Base-by-base conservation (phyloP, 352 stramenopile species). In the Phytopythium oedochilum region DNA sequence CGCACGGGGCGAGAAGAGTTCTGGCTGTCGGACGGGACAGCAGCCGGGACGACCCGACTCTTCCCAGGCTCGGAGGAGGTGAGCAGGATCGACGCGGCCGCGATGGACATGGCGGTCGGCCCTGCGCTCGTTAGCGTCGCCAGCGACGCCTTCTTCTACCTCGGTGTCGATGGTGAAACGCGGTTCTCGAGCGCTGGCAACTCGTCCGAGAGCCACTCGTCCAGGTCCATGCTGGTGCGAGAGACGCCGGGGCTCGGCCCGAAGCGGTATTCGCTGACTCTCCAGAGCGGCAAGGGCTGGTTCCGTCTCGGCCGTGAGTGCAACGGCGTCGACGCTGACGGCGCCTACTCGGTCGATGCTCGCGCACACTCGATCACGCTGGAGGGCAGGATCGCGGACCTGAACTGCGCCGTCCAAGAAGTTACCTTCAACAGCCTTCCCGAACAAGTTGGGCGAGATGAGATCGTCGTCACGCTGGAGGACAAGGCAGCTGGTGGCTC, bases 1-100 rank as follows among this genome's bases (percentile, higher is more conserved):
- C 61, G 58, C 23, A 63, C 78, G 40, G 43, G 44, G 9, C 53
- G 57, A 23, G 63, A 59, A 15, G 66, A 80, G 34, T 74, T 94
- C 35, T 94, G 82, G 82, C 34, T 59, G 20, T 82, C 71, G 15
- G 76, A 91, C 50, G 78, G 78, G 15, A 88, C 66, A 0, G 28
- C 23, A 2, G 22, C 29, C 18, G 73, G 64, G 5, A 90, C 77
- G 23, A 64, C 36, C 5, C 63, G 64, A 28, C 26, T 79, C 39
- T 79, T 70, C 35, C 35, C 62, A 2, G 46, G 61, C 0, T 84
- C 76, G 1, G 46, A 55, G 8, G 73, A 85, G 44, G 42, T 22
- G 42, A 48, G 22, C 42, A 32, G 14, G 7, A 46, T 71, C 10
- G 59, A 36, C 46, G n/a, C 31, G 1, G 46, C n/a, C 18, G 46